phyloP scores from a whole-genome alignment of 2,329 filamentous ascomycete species.

The Colletotrichum tropicale region DNA sequence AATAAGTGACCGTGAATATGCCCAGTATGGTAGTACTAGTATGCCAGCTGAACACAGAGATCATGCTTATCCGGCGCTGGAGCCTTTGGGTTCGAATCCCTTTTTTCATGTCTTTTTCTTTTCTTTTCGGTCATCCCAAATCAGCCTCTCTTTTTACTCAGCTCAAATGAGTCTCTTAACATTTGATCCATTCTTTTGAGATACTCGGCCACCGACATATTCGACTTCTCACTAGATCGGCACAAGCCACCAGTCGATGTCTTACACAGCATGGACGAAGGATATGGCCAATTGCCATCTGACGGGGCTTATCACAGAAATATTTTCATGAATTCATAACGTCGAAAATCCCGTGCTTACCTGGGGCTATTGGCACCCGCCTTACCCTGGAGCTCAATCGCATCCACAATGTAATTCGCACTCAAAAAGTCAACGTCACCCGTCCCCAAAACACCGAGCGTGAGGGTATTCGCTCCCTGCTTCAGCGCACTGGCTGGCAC shows the following conservation, averaged over 20 bases:
- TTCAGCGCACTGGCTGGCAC: slow-evolving; percentile 55
- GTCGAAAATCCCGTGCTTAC: too few species aligned
- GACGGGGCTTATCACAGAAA: neutral
- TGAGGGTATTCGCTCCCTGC: slow-evolving; percentile 57
- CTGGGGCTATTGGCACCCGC: neutral
- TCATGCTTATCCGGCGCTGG: neutral
- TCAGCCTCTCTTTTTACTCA: too few species aligned
- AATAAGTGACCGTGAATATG: neutral
- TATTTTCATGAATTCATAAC: too few species aligned
- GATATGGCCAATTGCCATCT: neutral
- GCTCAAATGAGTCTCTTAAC: neutral
- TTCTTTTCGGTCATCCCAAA: too few species aligned
- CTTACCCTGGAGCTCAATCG: slow-evolving; percentile 13
- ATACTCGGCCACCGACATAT: neutral
- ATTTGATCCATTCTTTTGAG: neutral
- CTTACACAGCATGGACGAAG: neutral
- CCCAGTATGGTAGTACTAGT: neutral
- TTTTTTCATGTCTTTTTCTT: neutral
- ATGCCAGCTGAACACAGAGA: neutral
- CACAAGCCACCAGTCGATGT: neutral
- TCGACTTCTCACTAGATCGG: neutral
- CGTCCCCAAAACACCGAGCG: slow-evolving; percentile 56
- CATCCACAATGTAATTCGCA: slow-evolving; percentile 41
- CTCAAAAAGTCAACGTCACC: slow-evolving; percentile 51
- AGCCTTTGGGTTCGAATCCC: neutral